A percentile compares a stretch with the other conserved stretches of the same genome.
These are phyloP conservation scores for Endocalyx cinctus DNA, from an alignment of 2,329 filamentous ascomycete genomes.

Conservation along the genomic window DNA sequence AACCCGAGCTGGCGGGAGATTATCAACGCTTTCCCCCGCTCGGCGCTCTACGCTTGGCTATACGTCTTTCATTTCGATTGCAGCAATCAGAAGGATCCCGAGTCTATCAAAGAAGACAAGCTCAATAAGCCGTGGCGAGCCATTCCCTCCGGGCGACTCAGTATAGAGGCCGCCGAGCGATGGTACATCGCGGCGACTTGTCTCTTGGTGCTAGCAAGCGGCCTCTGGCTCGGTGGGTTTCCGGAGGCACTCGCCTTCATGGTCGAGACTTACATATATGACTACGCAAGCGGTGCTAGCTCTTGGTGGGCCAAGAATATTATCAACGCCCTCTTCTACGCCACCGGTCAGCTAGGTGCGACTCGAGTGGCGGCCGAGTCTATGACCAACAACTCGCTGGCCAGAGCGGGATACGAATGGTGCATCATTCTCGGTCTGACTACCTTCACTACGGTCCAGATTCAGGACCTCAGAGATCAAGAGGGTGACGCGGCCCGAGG, in stretches of 20 bases:
- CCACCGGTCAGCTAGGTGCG: constrained; percentile 1
- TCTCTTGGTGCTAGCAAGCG: background rate
- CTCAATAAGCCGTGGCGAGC: constrained; percentile 8
- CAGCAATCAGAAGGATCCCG: constrained; percentile 6
- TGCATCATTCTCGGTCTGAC: constrained; percentile 1
- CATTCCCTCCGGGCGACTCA: constrained; percentile 5
- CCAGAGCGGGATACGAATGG: constrained; percentile 2
- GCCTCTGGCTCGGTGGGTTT: constrained; percentile 1
- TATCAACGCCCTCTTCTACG: constrained; percentile 1
- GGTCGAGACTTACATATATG: constrained; percentile 1
- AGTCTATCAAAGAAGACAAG: constrained; percentile 7
- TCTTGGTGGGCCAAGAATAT: constrained; percentile 2
- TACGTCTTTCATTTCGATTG: constrained; percentile 2
- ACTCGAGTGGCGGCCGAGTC: constrained; percentile 2
- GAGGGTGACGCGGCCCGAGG: constrained; percentile 19
- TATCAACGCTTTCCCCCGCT: background rate
- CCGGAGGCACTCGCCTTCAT: constrained; percentile 1
- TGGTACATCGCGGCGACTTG: constrained; percentile 2
- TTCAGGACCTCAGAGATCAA: constrained; percentile 26
- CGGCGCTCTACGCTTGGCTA: constrained; percentile 5
- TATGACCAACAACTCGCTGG: background rate
- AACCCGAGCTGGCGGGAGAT: constrained; percentile 3
- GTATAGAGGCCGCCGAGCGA: constrained; percentile 1
- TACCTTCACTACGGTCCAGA: constrained; percentile 20
- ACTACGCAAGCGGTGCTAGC: constrained; percentile 1